phyloP scores from a whole-genome alignment of 2,329 filamentous ascomycete species.

The Colletotrichum higginsianum region DNA sequence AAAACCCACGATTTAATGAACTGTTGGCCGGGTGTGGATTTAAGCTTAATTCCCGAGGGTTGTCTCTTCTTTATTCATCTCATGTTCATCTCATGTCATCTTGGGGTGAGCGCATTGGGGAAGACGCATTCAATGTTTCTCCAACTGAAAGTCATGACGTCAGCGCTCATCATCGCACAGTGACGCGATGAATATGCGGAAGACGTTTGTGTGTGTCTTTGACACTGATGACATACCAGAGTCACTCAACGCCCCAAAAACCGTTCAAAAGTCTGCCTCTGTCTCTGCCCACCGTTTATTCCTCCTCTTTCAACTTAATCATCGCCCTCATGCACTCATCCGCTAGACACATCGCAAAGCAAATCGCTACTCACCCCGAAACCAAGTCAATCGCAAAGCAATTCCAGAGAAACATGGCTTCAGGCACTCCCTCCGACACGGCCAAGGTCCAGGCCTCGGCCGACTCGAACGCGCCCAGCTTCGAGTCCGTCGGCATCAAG shows the following conservation, averaged over 20 bases:
- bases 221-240: not conserved
- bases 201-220: constrained; percentile 4
- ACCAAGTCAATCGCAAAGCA: constrained; percentile 38
- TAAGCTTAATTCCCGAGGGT: not conserved
- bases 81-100: not conserved
- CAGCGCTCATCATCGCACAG: constrained; percentile 35
- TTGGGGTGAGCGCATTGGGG: not conserved
- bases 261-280: not conserved
- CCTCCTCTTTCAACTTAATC: not conserved
- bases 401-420: constrained; percentile 47
- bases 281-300: not conserved
- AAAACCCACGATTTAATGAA: too few relatives aligned
- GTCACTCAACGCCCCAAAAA: not conserved
- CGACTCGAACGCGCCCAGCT: constrained; percentile 40
- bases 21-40: too few relatives aligned
- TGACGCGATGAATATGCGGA: constrained; percentile 37
- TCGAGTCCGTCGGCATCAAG: constrained; percentile 59
- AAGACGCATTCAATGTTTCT: not conserved
- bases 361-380: constrained; percentile 32
- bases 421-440: constrained; percentile 48
- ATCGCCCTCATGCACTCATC: constrained; percentile 31
- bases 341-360: constrained; percentile 35
- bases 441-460: constrained; percentile 46
- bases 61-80: not conserved
- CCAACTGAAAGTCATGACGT: constrained; percentile 39